A percentile compares a stretch with the other conserved stretches of the same genome.
Evolutionary conservation across 768 basidiomycete genomes (phyloP).

Genomic region (Termitomyces eurrhizus): DNA sequence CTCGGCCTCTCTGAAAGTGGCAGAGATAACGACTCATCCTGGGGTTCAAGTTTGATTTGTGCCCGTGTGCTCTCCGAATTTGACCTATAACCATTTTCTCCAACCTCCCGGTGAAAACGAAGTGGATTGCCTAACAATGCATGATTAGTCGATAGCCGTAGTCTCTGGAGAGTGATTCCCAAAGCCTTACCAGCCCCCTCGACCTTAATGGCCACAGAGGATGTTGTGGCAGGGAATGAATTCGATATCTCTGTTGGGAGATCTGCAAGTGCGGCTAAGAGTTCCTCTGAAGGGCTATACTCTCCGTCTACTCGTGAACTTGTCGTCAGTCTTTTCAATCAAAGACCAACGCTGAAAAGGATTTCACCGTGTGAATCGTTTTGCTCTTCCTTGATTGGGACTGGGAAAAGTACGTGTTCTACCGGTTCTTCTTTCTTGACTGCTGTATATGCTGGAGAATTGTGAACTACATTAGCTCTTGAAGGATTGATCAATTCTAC

Average conservation of each 20-base stretch:
- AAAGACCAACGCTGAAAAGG: neutral
- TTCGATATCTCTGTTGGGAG: neutral
- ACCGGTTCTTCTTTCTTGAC: neutral
- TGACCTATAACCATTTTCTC: neutral
- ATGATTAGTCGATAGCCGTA: neutral
- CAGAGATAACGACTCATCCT: neutral
- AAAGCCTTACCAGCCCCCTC: neutral
- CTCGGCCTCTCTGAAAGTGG: neutral
- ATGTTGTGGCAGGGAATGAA: neutral
- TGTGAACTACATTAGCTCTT: neutral
- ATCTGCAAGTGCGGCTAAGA: neutral
- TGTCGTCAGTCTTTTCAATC: neutral
- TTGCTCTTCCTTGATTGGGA: neutral
- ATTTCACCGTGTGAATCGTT: neutral
- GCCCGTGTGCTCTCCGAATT: neutral
- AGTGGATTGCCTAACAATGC: neutral
- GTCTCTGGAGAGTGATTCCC: neutral
- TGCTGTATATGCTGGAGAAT: too few relatives aligned
- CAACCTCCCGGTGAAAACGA: neutral
- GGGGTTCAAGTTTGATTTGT: neutral
- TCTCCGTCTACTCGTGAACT: neutral
- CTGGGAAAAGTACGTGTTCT: neutral
- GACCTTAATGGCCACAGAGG: neutral
- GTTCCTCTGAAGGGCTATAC: neutral
- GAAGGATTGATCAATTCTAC: neutral